These are phyloP conservation scores for Xylaria sp. DNA, from an alignment of 2,329 filamentous ascomycete genomes.

Conservation along the genomic window DNA sequence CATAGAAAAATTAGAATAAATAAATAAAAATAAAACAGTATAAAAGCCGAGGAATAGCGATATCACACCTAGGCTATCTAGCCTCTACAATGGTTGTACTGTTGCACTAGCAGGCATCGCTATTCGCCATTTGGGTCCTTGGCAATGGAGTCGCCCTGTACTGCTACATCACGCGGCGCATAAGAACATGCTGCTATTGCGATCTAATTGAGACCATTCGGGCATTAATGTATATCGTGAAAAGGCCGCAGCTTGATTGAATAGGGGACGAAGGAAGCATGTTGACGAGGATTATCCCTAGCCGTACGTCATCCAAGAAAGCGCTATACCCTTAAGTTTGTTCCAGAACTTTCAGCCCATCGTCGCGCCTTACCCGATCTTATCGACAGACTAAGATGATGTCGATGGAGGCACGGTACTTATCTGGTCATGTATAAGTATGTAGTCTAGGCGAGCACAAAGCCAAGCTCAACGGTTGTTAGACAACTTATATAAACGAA, in stretches of 20 bases:
- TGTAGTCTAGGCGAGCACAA: constrained; percentile 11
- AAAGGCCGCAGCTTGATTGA: constrained; percentile 2
- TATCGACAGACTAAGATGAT: neutral
- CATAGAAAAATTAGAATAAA: neutral
- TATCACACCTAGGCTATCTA: neutral
- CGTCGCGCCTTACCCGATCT: constrained; percentile 17
- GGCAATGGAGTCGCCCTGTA: constrained; percentile 9
- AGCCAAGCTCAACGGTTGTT: constrained; percentile 26
- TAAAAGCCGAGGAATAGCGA: neutral
- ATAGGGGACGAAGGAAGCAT: neutral
- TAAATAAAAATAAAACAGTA: neutral
- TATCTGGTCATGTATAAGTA: constrained; percentile 13
- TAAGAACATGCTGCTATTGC: neutral
- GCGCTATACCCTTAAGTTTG: neutral
- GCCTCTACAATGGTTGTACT: constrained; percentile 1
- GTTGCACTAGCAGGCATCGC: constrained; percentile 5
- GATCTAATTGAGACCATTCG: constrained; percentile 3
- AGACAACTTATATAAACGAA: constrained; percentile 30
- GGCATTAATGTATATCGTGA: neutral
- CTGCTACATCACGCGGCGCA: neutral
- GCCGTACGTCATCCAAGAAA: neutral
- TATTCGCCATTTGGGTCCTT: constrained; percentile 8
- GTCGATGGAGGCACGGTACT: constrained; percentile 3
- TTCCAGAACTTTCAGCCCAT: constrained; percentile 4
- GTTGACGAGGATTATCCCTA: constrained; percentile 10